phyloP scores from a whole-genome alignment of 164 flowering plant genomes.

The Macadamia integrifolia region DNA sequence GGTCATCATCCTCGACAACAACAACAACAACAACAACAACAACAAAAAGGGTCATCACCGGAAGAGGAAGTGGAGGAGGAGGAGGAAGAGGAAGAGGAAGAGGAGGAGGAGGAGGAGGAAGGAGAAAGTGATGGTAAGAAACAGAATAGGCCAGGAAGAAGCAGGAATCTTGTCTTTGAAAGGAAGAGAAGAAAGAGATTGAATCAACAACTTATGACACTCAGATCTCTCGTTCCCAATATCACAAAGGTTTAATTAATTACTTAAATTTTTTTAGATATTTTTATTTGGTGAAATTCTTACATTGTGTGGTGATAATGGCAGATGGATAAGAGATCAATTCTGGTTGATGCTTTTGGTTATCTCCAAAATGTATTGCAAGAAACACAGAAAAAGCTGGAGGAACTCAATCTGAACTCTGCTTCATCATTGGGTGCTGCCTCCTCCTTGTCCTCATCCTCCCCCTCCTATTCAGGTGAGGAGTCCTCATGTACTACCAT shows the following conservation, averaged over 20 bases:
- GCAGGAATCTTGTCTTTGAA: conserved; percentile 6
- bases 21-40: too few species aligned
- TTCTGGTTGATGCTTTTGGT: conserved; percentile 14
- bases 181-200: conserved; percentile 6
- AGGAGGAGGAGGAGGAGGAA: not conserved
- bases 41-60: too few species aligned
- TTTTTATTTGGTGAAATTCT: not conserved
- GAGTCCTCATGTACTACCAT: not conserved
- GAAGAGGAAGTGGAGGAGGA: too few species aligned
- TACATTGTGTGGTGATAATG: not conserved
- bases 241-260: conserved; percentile 6
- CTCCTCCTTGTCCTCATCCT: not conserved
- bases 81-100: not conserved
- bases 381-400: not conserved
- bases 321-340: conserved; percentile 16
- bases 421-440: not conserved
- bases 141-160: not conserved
- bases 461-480: not conserved
- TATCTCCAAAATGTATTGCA: conserved; percentile 8
- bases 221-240: conserved; percentile 9
- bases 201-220: conserved; percentile 4
- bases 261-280: too few species aligned
- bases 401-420: not conserved
- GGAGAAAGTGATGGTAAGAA: not conserved
- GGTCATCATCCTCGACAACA: too few species aligned